Evolutionary conservation across 2,329 filamentous ascomycete species (phyloP).

Genomic region (Eurotiales sp.): DNA sequence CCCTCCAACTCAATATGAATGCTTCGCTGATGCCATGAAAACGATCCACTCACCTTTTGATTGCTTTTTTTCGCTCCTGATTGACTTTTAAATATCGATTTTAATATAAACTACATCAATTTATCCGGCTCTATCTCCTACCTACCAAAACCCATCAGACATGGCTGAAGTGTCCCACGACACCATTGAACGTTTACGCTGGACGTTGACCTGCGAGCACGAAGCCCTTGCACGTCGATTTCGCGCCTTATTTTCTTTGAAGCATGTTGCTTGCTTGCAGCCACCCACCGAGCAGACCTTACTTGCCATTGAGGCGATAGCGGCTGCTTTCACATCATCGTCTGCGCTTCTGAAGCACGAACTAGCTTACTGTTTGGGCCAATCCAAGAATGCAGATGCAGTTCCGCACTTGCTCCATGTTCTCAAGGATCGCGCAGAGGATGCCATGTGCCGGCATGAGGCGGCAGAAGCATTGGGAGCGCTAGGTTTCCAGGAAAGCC

Average conservation of each 20-base stretch:
- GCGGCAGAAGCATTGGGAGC: slow-evolving; percentile 93
- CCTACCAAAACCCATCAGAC: too few species aligned
- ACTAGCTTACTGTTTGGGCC: slow-evolving; percentile 92
- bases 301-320: slow-evolving; percentile 74
- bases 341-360: slow-evolving; percentile 95
- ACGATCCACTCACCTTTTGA: too few species aligned
- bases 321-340: slow-evolving; percentile 76
- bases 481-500: slow-evolving; percentile 68
- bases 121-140: too few species aligned
- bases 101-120: too few species aligned
- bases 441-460: slow-evolving; percentile 94
- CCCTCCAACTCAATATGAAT: background rate
- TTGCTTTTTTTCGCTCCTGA: too few species aligned
- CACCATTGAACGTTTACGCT: slow-evolving; percentile 51
- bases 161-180: slow-evolving; percentile 24
- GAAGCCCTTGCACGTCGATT: slow-evolving; percentile 85
- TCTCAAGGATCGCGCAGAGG: slow-evolving; percentile 73
- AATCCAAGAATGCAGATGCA: slow-evolving; percentile 74
- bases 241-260: slow-evolving; percentile 94
- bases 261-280: slow-evolving; percentile 75
- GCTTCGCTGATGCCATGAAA: background rate
- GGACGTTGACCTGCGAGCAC: slow-evolving; percentile 73
- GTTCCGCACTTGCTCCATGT: slow-evolving; percentile 69
- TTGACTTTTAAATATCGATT: too few species aligned
- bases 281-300: slow-evolving; percentile 55